Conservation (phyloP, 73 alveolate species). For the Breviolum minutum region DNA sequence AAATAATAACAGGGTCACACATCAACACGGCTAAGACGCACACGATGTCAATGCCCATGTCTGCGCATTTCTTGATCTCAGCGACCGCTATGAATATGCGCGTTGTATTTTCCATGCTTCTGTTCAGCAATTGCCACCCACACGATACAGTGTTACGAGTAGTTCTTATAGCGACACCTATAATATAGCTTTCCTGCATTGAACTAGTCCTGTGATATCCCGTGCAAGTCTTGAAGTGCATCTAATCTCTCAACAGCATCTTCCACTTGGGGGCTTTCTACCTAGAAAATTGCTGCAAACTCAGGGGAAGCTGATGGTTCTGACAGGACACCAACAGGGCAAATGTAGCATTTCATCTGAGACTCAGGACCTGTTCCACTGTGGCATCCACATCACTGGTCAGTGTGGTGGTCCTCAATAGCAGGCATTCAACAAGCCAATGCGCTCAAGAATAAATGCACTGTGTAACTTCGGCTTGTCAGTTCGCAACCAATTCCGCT, state of each 20-base stretch:
- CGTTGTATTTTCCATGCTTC: background rate
- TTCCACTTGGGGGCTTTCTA: too few species aligned
- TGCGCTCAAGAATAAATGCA: too few species aligned
- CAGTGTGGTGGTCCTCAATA: conserved; percentile 81
- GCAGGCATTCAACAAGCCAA: background rate
- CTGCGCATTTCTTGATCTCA: conserved; percentile 90
- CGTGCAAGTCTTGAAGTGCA: too few species aligned
- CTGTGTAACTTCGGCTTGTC: background rate
- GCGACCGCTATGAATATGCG: background rate
- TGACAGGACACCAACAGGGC: too few species aligned
- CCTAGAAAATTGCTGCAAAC: too few species aligned
- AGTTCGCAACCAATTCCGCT: background rate
- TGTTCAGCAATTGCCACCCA: background rate
- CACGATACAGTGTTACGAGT: too few species aligned
- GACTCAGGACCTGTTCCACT: conserved; percentile 49
- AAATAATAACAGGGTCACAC: background rate
- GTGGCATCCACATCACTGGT: conserved; percentile 86
- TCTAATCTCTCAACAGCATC: too few species aligned
- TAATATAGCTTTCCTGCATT: too few species aligned
- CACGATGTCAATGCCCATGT: conserved; percentile 88
- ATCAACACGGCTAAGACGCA: background rate
- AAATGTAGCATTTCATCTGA: too few species aligned
- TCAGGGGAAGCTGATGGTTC: too few species aligned
- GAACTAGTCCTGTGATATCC: too few species aligned
- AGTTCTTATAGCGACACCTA: too few species aligned